These are phyloP conservation scores for Euphorbia pulcherrima DNA, from an alignment of 345 rosid genomes.

Conservation along the genomic window DNA sequence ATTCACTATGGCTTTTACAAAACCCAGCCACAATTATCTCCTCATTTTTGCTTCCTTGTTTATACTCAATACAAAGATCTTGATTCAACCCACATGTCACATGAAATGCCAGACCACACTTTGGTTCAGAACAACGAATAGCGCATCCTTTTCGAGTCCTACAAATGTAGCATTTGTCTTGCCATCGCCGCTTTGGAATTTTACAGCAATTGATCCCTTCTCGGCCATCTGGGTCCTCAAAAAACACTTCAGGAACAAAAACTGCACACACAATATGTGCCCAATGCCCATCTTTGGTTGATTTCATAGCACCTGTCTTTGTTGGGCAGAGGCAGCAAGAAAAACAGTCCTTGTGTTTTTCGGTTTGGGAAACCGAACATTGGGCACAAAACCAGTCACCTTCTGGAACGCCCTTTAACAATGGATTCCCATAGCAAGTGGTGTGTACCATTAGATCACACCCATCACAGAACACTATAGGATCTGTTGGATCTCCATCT, in stretches of 20 bases:
- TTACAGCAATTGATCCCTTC: constrained; percentile 62
- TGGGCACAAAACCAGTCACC: constrained; percentile 80
- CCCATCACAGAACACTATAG: constrained; percentile 93
- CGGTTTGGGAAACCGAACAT: constrained; percentile 34
- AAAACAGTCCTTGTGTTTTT: not conserved
- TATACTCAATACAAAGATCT: constrained; percentile 73
- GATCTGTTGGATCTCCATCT: constrained; percentile 85
- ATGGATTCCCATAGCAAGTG: constrained; percentile 80
- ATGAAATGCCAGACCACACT: constrained; percentile 65
- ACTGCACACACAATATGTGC: constrained; percentile 78
- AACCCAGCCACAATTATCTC: constrained; percentile 82
- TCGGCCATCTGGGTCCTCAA: constrained; percentile 77
- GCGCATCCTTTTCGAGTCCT: constrained; percentile 58
- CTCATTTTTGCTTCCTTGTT: constrained; percentile 49
- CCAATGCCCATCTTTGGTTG: constrained; percentile 57
- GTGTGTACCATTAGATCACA: constrained; percentile 92
- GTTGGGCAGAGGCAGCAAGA: constrained; percentile 66
- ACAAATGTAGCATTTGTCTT: constrained; percentile 60
- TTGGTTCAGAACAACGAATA: constrained; percentile 80
- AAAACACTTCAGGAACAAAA: constrained; percentile 83
- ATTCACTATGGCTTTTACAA: constrained; percentile 63
- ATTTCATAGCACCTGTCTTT: constrained; percentile 61
- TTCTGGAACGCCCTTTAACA: constrained; percentile 59
- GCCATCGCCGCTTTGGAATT: constrained; percentile 63
- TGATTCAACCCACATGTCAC: constrained; percentile 78